Percentiles rank a stretch among this genome's conserved stretches.
Evolutionary conservation across 2,329 filamentous ascomycete genomes (phyloP).

Genomic region (Fusarium sp.): DNA sequence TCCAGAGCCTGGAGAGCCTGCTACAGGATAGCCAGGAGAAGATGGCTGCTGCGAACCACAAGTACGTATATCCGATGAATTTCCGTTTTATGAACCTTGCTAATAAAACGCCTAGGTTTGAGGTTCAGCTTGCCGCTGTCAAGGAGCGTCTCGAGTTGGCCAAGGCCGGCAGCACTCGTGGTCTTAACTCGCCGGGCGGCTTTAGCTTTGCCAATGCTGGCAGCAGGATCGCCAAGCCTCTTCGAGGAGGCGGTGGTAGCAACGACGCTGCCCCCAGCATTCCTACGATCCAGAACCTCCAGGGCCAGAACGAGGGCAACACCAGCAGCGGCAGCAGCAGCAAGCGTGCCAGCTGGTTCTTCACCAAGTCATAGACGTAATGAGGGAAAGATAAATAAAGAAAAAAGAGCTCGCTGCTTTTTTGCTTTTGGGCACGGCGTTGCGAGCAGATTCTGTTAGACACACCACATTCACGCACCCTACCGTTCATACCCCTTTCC

Average conservation of each 20-base stretch:
- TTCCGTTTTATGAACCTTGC: slow-evolving; percentile 17
- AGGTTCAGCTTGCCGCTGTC: slow-evolving; percentile 94
- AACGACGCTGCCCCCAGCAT: slow-evolving; percentile 56
- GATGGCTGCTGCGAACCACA: slow-evolving; percentile 94
- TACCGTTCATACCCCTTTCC: slow-evolving; percentile 30
- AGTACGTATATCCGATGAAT: slow-evolving; percentile 68
- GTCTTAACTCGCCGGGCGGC: slow-evolving; percentile 74
- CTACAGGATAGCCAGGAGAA: slow-evolving; percentile 99
- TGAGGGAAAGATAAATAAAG: slow-evolving; percentile 35
- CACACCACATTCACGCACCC: slow-evolving; percentile 7
- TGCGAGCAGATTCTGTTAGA: slow-evolving; percentile 42
- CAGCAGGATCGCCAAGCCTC: slow-evolving; percentile 75
- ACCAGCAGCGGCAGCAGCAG: slow-evolving; percentile 53
- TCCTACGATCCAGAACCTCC: slow-evolving; percentile 67
- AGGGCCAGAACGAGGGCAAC: slow-evolving; percentile 42
- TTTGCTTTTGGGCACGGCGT: slow-evolving; percentile 45
- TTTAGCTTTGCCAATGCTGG: slow-evolving; percentile 77
- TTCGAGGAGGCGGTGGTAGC: slow-evolving; percentile 70
- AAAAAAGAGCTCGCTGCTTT: slow-evolving; percentile 40
- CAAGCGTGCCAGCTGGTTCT: slow-evolving; percentile 81
- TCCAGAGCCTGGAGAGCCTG: slow-evolving; percentile 90
- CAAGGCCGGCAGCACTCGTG: slow-evolving; percentile 90
- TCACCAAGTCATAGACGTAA: slow-evolving; percentile 66
- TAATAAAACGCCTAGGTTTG: slow-evolving; percentile 74
- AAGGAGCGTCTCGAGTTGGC: slow-evolving; percentile 97